A percentile compares a stretch with the other conserved stretches of the same genome.
phyloP scores from a whole-genome alignment of 768 basidiomycete genomes.

The Leccinum truebloodii region DNA sequence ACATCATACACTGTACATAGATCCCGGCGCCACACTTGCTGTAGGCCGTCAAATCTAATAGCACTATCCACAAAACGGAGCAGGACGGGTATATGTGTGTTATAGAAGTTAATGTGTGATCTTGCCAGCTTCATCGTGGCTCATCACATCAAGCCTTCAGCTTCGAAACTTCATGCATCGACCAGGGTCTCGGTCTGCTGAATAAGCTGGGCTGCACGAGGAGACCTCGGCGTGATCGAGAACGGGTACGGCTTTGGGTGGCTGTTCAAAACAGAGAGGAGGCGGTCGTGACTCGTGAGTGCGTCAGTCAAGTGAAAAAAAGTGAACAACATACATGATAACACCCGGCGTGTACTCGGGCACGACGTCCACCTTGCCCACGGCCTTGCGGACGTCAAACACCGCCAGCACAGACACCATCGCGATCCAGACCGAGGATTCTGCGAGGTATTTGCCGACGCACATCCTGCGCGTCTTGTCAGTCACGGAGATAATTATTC shows the following conservation, averaged over 20 bases:
- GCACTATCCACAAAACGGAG: not conserved
- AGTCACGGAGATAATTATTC: not conserved
- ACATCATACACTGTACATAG: not conserved
- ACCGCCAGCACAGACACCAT: constrained; percentile 28
- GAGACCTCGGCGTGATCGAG: constrained; percentile 21
- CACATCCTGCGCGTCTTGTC: constrained; percentile 19
- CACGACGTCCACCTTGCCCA: constrained; percentile 28
- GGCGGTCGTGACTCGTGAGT: not conserved
- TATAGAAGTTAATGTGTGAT: not conserved
- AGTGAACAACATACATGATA: constrained; percentile 18
- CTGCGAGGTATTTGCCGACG: constrained; percentile 28
- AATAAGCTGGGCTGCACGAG: constrained; percentile 11
- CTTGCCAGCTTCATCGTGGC: not conserved
- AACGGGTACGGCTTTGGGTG: constrained; percentile 22
- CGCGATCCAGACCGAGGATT: constrained; percentile 27
- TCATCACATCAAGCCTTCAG: not conserved
- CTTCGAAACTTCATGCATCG: not conserved
- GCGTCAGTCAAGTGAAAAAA: not conserved
- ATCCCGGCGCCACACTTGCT: not conserved
- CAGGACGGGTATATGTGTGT: not conserved
- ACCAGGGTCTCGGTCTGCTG: constrained; percentile 14
- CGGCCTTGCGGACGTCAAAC: constrained; percentile 32
- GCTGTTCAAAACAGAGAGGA: not conserved
- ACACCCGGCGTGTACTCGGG: constrained; percentile 30
- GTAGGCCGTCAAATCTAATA: not conserved